A percentile compares a stretch with the other conserved stretches of the same genome.
Evolutionary conservation across 2,329 filamentous ascomycete genomes (phyloP).

Genomic region (Fulvia fulva): DNA sequence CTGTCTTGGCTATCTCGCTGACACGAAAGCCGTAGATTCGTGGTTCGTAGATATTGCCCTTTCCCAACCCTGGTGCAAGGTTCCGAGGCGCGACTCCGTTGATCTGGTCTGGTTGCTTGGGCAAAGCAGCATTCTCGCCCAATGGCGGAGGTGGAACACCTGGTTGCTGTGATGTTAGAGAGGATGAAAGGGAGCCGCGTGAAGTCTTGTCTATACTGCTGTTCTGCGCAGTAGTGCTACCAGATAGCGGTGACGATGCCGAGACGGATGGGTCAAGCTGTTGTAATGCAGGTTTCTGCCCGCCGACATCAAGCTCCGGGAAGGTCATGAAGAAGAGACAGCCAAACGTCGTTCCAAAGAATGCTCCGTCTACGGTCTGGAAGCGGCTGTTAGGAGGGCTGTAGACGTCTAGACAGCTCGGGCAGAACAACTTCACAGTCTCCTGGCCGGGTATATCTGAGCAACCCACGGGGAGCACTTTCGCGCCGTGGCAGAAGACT

Average conservation of each 20-base stretch:
- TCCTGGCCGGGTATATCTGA: slow-evolving; percentile 95
- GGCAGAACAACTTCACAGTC: slow-evolving; percentile 97
- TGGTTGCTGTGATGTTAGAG: slow-evolving; percentile 31
- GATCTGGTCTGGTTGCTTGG: slow-evolving; percentile 54
- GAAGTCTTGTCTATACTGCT: slow-evolving; percentile 19
- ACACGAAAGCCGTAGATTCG: slow-evolving; percentile 96
- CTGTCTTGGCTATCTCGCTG: slow-evolving; percentile 81
- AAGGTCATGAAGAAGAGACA: slow-evolving; percentile 98
- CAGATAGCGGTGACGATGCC: slow-evolving; percentile 14
- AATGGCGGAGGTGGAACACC: slow-evolving; percentile 12
- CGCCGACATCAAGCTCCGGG: slow-evolving; percentile 81
- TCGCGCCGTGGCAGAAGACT: slow-evolving; percentile 83
- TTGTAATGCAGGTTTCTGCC: slow-evolving; percentile 20
- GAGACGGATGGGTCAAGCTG: slow-evolving; percentile 10
- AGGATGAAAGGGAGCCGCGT: slow-evolving; percentile 29
- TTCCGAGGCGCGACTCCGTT: slow-evolving; percentile 87
- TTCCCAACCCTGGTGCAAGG: slow-evolving; percentile 80
- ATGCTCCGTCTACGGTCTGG: slow-evolving; percentile 94
- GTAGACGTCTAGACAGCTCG: slow-evolving; percentile 93
- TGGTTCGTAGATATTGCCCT: slow-evolving; percentile 82
- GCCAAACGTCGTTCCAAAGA: slow-evolving; percentile 96
- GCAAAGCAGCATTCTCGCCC: slow-evolving; percentile 18
- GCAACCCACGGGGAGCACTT: slow-evolving; percentile 87
- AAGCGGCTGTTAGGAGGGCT: slow-evolving; percentile 96
- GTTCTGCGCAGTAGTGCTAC: slow-evolving; percentile 5